Base-by-base conservation (phyloP, 2,329 filamentous ascomycete species). In the Fusarium proliferatum region DNA sequence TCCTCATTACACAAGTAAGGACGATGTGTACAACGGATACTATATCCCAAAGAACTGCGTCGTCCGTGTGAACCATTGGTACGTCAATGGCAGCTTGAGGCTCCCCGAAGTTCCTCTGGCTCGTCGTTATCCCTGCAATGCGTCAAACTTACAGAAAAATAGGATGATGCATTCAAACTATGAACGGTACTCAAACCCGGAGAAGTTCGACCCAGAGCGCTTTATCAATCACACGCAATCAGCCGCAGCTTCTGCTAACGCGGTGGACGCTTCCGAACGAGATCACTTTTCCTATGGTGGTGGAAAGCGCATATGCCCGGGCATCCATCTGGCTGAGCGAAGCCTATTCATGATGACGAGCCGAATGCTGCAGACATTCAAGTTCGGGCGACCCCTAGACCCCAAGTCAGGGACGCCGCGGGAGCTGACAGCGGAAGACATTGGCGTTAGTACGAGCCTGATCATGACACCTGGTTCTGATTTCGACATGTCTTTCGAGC, bases 51-150 rank as follows among this genome's bases (percentile, higher is more conserved):
- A 42, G 12, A 42, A 42, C 15, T 42, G 41, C 12, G 41, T 42
- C 4, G 41, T 42, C 7, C 41, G 41, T 21, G 19, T 42, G 21
- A 42, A 42, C 11, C 41, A 42, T 23, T 42, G 41, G 41, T 42
- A 42, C 23, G 41, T 42, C 41, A n/a, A 13, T 13, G 23, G 21
- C 19, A 15, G 6, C 12, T 12, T 19, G 10, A 41, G 19, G 19
- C 38, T 21, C 9, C 12, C 11, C 6, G 3, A 17, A 39, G 38
- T 3, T 19, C 38, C 39, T 7, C 19, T 21, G 39, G 12, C n/a
- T n/a, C 19, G 7, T 5, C 21, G 6, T 21, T 2, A 4, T 34
- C 15, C 39, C 39, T 41, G 2, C 2, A 21, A 41, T 21, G 1
- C 39, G 4, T n/a, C 5, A 12, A 21, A 13, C 19, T 42, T 21